Evolutionary conservation across 495 filamentous ascomycete genomes (phyloP), one percentile per base, ranked within the genome.

Genomic region (Saxispiralis lemnorum): DNA sequence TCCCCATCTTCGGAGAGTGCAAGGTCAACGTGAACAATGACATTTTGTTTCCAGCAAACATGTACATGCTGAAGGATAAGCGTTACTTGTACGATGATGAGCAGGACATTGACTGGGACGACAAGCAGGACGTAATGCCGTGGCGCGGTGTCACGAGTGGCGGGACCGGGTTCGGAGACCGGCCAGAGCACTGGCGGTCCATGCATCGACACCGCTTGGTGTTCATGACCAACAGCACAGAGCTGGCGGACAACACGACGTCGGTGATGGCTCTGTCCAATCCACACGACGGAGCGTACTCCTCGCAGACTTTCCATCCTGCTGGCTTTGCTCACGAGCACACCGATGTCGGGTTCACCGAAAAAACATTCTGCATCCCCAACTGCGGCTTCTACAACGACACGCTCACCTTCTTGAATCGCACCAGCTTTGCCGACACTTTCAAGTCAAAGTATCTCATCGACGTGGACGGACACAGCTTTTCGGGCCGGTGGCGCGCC

Each of bases 1-100:
- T 79, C 2, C 83, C 83, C 0, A 59, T 87, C 17, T 87, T 87
- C 63, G 78, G 77, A 48, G 68, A 80, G 48, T 76, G 76, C 42
- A 79, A 82, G 33, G 66, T 76, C 2, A 63, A 67, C 19, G 74
- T 73, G 38, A 75, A 70, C 56, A 64, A 61, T 46, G 75, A 78
- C 46, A 72, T 64, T 31, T 45, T 56, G n/a, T 64, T 59, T 28
- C 61, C 61, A 14, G 47, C 50, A 1, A 50, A 55, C 12, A 57
- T 58, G 55, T 57, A 59, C 33, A 59, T 55, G 44, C 53, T 49
- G 42, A 51, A 54, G 16, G 56, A 55, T 34, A 35, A 28, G 36
- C 35, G 28, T 1, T 59, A 59, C 39, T 42, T 35, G 21, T 51
- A 51, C 31, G 39, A 47, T 28, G 50, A 44, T 17, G 36, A 39